phyloP scores from a whole-genome alignment of 2,329 filamentous ascomycete species.

The Myriosclerotinia duriaeana region DNA sequence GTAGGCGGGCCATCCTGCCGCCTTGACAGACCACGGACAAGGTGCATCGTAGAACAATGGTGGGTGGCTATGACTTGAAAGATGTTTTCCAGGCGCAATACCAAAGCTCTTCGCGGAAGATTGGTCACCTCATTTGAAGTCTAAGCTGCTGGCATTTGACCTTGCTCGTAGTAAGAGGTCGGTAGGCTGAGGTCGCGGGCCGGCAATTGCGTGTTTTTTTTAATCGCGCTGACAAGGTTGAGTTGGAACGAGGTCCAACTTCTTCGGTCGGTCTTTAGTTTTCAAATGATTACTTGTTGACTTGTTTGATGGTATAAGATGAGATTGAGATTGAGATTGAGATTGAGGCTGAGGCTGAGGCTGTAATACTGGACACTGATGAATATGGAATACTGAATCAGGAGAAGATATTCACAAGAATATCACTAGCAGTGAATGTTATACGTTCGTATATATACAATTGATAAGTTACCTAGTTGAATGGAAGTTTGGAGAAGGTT shows the following conservation, averaged over 20 bases:
- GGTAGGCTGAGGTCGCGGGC: constrained; percentile 10
- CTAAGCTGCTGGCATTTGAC: constrained; percentile 17
- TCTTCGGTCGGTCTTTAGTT: neutral
- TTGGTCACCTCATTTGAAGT: constrained; percentile 22
- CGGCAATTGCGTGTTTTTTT: constrained; percentile 20
- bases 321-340: neutral
- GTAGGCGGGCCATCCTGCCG: constrained; percentile 18
- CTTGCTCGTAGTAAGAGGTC: neutral
- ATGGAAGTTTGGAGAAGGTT: neutral
- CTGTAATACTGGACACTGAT: neutral
- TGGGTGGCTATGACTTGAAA: constrained; percentile 5
- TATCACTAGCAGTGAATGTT: neutral
- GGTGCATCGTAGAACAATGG: constrained; percentile 19
- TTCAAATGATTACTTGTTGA: neutral
- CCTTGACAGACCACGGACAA: constrained; percentile 14
- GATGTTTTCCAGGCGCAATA: constrained; percentile 6
- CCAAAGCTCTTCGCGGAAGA: constrained; percentile 15
- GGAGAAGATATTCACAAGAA: neutral
- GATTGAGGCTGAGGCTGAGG: too few species aligned
- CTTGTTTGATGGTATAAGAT: neutral
- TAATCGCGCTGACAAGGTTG: constrained; percentile 17
- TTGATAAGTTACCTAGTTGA: too few species aligned
- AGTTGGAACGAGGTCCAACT: neutral
- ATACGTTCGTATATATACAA: neutral
- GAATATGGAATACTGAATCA: neutral